phyloP scores from a whole-genome alignment of 2,329 filamentous ascomycete species.

The Venturia nashicola region DNA sequence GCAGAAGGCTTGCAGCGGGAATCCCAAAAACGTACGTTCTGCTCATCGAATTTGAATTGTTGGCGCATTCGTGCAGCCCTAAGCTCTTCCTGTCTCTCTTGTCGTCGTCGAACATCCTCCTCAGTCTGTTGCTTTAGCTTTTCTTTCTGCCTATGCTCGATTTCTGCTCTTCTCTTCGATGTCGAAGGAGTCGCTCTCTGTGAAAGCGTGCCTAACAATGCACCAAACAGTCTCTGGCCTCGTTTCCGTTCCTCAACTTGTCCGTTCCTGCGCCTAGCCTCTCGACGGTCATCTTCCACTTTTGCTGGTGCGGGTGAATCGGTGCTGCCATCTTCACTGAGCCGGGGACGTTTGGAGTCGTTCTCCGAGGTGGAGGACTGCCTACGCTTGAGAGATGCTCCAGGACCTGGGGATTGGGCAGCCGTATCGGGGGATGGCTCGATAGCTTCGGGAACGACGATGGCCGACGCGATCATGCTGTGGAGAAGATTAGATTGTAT shows the following conservation, averaged over 20 bases:
- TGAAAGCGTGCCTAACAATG: slow-evolving; percentile 64
- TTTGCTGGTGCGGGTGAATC: slow-evolving; percentile 12
- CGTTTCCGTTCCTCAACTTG: slow-evolving; percentile 70
- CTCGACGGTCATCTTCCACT: slow-evolving; percentile 13
- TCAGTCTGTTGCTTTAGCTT: slow-evolving; percentile 60
- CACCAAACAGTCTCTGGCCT: slow-evolving; percentile 75
- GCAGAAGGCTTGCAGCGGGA: neutral
- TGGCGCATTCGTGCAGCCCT: slow-evolving; percentile 50
- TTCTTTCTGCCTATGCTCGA: slow-evolving; percentile 70
- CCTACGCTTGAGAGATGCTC: slow-evolving; percentile 32
- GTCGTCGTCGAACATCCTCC: slow-evolving; percentile 50
- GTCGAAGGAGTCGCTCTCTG: slow-evolving; percentile 53
- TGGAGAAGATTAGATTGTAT: neutral
- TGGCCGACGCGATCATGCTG: slow-evolving; percentile 40
- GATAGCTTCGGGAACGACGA: slow-evolving; percentile 37
- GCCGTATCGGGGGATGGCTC: slow-evolving; percentile 16
- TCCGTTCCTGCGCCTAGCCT: slow-evolving; percentile 31
- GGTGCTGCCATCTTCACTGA: slow-evolving; percentile 25
- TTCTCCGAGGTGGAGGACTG: slow-evolving; percentile 41
- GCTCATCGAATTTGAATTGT: slow-evolving; percentile 63
- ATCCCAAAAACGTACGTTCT: slow-evolving; percentile 47
- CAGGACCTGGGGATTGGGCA: slow-evolving; percentile 17
- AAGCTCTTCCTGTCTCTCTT: slow-evolving; percentile 52
- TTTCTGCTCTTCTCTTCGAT: slow-evolving; percentile 61
- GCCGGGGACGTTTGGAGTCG: slow-evolving; percentile 40